Evolutionary conservation across 2,329 filamentous ascomycete species (phyloP).

Genomic region (Colletotrichum trifolii): DNA sequence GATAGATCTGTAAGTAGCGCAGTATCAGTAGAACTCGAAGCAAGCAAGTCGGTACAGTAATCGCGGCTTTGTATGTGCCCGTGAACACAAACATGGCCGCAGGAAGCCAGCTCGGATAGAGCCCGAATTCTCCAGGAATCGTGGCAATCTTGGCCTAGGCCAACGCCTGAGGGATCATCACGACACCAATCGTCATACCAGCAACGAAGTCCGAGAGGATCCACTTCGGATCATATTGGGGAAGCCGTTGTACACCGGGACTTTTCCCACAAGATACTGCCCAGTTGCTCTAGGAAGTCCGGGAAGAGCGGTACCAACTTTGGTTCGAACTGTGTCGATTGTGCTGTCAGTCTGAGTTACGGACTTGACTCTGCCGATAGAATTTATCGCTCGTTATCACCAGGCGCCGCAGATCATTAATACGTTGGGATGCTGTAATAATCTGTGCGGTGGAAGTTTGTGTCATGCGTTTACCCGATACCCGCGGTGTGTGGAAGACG

Average conservation of each 20-base stretch:
- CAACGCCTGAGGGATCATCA: slow-evolving; percentile 71
- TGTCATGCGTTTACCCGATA: no score
- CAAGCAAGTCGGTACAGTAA: no score
- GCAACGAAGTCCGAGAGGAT: slow-evolving; percentile 70
- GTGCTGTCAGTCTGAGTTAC: slow-evolving; percentile 52
- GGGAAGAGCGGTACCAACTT: slow-evolving; percentile 43
- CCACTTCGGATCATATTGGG: slow-evolving; percentile 70
- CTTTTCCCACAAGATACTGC: slow-evolving; percentile 69
- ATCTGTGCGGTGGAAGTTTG: no score
- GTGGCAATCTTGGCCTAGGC: slow-evolving; percentile 72
- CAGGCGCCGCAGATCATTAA: no score
- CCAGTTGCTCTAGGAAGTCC: slow-evolving; percentile 62
- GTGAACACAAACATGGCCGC: slow-evolving; percentile 68
- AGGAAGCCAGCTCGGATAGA: slow-evolving; percentile 70
- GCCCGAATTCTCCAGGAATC: slow-evolving; percentile 69
- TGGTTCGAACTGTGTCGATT: slow-evolving; percentile 47
- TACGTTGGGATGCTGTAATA: no score
- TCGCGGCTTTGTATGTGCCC: slow-evolving; percentile 69
- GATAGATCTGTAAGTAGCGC: slow-evolving; percentile 61
- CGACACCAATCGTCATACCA: slow-evolving; percentile 68
- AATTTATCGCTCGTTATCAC: not conserved
- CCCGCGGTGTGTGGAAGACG: not conserved
- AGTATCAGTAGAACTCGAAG: not conserved
- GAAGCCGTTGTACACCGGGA: slow-evolving; percentile 71
- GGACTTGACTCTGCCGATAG: slow-evolving; percentile 41